phyloP scores from a whole-genome alignment of 495 filamentous ascomycete species.

The Durotheca rogersii region DNA sequence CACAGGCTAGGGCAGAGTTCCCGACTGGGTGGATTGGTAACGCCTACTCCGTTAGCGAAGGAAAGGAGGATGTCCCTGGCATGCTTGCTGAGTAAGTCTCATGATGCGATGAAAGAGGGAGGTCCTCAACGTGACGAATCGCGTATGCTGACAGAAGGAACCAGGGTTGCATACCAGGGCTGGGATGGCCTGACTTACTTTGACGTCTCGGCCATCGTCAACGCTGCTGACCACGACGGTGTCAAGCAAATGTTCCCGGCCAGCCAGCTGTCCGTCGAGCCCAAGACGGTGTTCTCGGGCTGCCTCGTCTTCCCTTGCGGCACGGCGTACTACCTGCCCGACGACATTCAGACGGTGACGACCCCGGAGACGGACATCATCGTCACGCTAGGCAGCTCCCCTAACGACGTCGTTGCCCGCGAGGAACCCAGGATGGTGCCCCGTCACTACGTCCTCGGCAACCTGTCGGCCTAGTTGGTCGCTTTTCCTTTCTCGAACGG shows the following conservation, averaged over 20 bases:
- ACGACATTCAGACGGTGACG: constrained; percentile 51
- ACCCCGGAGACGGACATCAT: constrained; percentile 40
- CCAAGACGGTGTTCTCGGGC: constrained; percentile 40
- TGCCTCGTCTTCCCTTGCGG: constrained; percentile 50
- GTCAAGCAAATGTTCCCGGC: constrained; percentile 52
- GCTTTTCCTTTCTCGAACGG: neutral
- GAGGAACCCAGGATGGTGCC: constrained; percentile 23
- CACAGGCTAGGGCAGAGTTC: constrained; percentile 36
- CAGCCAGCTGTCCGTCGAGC: constrained; percentile 13
- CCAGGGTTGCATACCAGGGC: constrained; percentile 44
- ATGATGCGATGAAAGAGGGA: too few species aligned
- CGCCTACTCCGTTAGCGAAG: constrained; percentile 46
- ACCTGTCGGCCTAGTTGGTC: constrained; percentile 25
- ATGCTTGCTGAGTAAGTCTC: constrained; percentile 51
- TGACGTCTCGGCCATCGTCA: constrained; percentile 57
- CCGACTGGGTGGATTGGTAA: constrained; percentile 51
- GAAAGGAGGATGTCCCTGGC: constrained; percentile 39
- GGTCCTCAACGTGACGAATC: neutral
- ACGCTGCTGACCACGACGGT: constrained; percentile 44
- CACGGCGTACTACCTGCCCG: constrained; percentile 50
- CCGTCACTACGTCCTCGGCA: constrained; percentile 37
- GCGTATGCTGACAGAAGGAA: constrained; percentile 8
- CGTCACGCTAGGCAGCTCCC: constrained; percentile 42
- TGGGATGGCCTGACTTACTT: constrained; percentile 47
- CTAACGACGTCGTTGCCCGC: constrained; percentile 20